These are phyloP conservation scores for Gastrolobium bilobum DNA, from an alignment of 306 rosid species.

Conservation along the genomic window DNA sequence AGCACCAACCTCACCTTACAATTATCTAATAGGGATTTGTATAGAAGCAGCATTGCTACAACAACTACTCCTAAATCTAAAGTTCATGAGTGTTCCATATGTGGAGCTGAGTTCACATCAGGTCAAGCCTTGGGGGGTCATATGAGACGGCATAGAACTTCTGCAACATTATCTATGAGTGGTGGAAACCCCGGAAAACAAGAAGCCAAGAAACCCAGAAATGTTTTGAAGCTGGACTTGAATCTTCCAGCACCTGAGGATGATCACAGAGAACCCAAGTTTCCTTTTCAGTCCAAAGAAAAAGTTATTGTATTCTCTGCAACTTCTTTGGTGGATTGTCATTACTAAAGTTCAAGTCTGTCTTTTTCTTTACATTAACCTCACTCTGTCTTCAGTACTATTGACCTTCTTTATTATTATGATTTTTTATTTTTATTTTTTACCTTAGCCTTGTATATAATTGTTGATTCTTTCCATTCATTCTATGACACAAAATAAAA, in stretches of 20 bases:
- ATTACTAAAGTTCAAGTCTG: constrained; percentile 56
- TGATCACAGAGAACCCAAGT: constrained; percentile 57
- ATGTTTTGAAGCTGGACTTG: constrained; percentile 69
- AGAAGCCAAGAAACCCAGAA: constrained; percentile 53
- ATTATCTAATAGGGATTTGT: constrained; percentile 50
- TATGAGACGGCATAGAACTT: constrained; percentile 82
- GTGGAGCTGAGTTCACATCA: constrained; percentile 81
- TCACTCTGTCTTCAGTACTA: constrained; percentile 41
- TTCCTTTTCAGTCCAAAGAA: constrained; percentile 57
- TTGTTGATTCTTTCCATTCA: constrained; percentile 63
- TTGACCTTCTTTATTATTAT: constrained; percentile 19
- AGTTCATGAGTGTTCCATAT: constrained; percentile 87
- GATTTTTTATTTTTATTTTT: not conserved
- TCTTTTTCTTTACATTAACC: constrained; percentile 8
- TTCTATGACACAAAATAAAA: constrained; percentile 32
- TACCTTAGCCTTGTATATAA: constrained; percentile 41
- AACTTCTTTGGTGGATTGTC: constrained; percentile 82
- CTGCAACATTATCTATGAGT: constrained; percentile 30
- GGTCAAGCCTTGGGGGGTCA: constrained; percentile 98
- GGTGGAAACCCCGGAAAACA: not conserved
- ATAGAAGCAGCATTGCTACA: not conserved
- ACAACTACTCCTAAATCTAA: constrained; percentile 47
- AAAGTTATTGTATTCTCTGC: constrained; percentile 74
- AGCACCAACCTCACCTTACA: constrained; percentile 70
- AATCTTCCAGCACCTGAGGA: constrained; percentile 93